These are phyloP conservation scores for Hypoxylon sp. DNA, from an alignment of 2,329 filamentous ascomycete species.

Conservation along the genomic window DNA sequence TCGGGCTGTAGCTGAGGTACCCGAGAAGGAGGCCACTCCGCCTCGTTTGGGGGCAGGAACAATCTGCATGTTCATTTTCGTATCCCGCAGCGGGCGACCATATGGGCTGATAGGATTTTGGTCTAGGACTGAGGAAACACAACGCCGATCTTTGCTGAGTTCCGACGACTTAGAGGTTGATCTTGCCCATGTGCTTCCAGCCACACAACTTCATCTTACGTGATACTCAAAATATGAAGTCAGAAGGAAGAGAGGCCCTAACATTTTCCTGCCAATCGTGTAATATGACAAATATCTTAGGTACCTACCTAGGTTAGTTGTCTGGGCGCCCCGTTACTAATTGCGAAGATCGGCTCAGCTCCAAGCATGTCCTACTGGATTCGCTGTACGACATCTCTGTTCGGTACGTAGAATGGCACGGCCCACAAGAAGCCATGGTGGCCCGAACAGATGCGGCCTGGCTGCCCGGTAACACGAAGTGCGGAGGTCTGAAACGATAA, in stretches of 20 bases:
- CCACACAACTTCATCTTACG: neutral
- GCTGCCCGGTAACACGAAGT: neutral
- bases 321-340: neutral
- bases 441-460: neutral
- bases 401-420: neutral
- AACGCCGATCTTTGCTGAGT: neutral
- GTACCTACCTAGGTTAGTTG: neutral
- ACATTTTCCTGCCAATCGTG: neutral
- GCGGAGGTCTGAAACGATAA: neutral
- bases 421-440: neutral
- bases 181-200: neutral
- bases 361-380: neutral
- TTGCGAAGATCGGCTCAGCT: neutral
- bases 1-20: neutral
- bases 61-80: slow-evolving; percentile 1
- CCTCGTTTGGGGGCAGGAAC: neutral
- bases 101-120: neutral
- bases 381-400: neutral
- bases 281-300: neutral
- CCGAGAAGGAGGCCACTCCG: neutral
- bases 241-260: neutral
- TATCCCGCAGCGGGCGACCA: neutral
- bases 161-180: neutral
- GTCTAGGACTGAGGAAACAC: neutral
- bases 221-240: neutral